Base-by-base conservation (phyloP, 2,329 filamentous ascomycete species). In the Alternaria infectoria region DNA sequence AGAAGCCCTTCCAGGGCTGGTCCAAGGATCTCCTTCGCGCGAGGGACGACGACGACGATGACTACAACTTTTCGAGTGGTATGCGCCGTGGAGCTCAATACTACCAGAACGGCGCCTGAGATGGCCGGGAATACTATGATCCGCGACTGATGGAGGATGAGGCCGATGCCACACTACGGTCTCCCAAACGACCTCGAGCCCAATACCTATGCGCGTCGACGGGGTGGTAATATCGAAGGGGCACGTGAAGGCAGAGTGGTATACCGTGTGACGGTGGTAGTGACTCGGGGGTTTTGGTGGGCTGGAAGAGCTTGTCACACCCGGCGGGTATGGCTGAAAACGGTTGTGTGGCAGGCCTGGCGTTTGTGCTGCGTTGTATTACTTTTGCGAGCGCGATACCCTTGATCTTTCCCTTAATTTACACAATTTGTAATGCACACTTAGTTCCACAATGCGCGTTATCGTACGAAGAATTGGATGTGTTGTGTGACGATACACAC, bases 1-100 rank as follows among this genome's bases (percentile, higher is more conserved):
- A 77, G 60, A 77, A 77, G 59, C 77, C 76, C 8, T 78, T 78
- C 50, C 74, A 77, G 52, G 77, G 76, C 5, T 78, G 77, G 77
- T 72, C 69, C 17, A 76, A 69, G 61, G 75, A 77, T 11, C 70
- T 78, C 4, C 65, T 79, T 5, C 71, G 70, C 46, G 77, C 78
- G 17, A 69, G 73, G 59, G 71, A 78, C 30, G 68, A 72, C 28
- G 64, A 74, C 26, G 77, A 79, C 21, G 78, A 80, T 54, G 75
- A 79, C 46, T 80, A 80, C 65, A 80, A 79, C 59, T 80, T 80
- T 45, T 59, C 73, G 12, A 71, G 69, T 19, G 70, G 71, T 26
- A 64, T 64, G 57, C 64, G 66, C 17, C 69, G 71, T 13, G 71
- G 69, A 26, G 60, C 69, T 26, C 36, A 63, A 19, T 45, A 62